A percentile compares a stretch with the other conserved stretches of the same genome.
phyloP scores from a whole-genome alignment of 2,329 filamentous ascomycete species.

The Pseudocercospora pini-densiflorae region DNA sequence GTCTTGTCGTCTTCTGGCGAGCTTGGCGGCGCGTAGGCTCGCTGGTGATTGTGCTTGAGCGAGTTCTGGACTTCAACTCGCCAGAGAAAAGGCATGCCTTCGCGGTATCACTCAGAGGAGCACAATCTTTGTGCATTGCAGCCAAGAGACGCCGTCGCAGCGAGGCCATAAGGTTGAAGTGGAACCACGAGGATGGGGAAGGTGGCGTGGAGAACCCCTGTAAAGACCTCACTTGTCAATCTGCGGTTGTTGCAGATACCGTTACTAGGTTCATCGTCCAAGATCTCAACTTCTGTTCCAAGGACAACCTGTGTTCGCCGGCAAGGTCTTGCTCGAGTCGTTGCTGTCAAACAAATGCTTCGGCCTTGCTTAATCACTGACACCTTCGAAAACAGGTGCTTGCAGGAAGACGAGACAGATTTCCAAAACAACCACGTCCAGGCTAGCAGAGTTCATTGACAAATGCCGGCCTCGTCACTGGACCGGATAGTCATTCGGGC shows the following conservation, averaged over 20 bases:
- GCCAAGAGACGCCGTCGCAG: not conserved
- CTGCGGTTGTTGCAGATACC: not conserved
- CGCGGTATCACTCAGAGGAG: not conserved
- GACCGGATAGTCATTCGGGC: not conserved
- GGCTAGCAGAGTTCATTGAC: not conserved
- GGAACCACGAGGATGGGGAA: not conserved
- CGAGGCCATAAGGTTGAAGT: not conserved
- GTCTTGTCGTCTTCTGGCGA: not conserved
- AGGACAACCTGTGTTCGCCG: not conserved
- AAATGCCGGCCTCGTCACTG: not conserved
- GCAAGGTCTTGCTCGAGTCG: not conserved
- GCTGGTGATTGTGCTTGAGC: not conserved
- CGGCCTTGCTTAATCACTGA: not conserved
- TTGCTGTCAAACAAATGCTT: not conserved
- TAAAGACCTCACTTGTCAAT: not conserved
- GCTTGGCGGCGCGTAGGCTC: slow-evolving; percentile 3
- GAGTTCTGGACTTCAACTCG: not conserved
- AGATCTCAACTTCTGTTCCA: not conserved
- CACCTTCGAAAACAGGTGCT: no score
- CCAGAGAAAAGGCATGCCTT: not conserved
- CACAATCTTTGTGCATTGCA: no score
- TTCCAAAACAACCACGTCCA: not conserved
- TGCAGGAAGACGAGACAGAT: not conserved
- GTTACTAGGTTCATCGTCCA: not conserved
- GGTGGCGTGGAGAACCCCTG: not conserved